Evolutionary conservation across 176 grass and related monocot species (phyloP).

Genomic region (Oryza officinalis): DNA sequence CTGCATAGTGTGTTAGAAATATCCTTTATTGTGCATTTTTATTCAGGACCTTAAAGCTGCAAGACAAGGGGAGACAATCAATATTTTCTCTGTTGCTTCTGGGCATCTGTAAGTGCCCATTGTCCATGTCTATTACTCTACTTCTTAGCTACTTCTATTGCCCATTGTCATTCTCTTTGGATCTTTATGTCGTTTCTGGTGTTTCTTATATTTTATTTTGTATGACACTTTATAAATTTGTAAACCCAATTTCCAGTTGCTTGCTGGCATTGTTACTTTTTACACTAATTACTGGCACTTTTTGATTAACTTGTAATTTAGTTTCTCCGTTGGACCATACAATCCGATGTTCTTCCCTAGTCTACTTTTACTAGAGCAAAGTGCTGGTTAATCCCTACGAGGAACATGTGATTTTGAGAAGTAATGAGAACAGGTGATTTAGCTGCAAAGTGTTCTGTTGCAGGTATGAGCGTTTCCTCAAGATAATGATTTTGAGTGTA

Average conservation of each 20-base stretch:
- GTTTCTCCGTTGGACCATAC: conserved; percentile 8
- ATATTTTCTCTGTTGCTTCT: conserved; percentile 99
- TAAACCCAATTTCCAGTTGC: conserved; percentile 13
- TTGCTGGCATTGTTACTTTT: conserved; percentile 4
- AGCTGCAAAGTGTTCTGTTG: conserved; percentile 32
- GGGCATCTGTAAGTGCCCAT: conserved; percentile 85
- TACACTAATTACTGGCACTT: conserved; percentile 6
- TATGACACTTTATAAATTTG: conserved; percentile 9
- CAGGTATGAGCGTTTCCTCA: conserved; percentile 97
- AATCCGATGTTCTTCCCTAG: background rate
- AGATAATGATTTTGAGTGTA: conserved; percentile 99
- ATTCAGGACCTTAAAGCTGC: conserved; percentile 65
- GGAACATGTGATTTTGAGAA: conserved; percentile 5
- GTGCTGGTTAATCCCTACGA: background rate
- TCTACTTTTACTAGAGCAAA: conserved; percentile 25
- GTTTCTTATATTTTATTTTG: conserved; percentile 11
- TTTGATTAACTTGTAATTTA: conserved; percentile 15
- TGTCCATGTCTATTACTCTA: conserved; percentile 29
- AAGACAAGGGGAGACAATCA: conserved; percentile 89
- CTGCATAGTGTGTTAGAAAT: conserved; percentile 12
- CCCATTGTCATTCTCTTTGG: conserved; percentile 5
- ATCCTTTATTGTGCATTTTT: conserved; percentile 28
- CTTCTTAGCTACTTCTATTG: background rate
- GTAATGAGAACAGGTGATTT: conserved; percentile 30
- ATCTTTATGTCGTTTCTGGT: background rate